Base-by-base conservation (phyloP, 176 grass and related monocot species). In the Raddia guianensis region DNA sequence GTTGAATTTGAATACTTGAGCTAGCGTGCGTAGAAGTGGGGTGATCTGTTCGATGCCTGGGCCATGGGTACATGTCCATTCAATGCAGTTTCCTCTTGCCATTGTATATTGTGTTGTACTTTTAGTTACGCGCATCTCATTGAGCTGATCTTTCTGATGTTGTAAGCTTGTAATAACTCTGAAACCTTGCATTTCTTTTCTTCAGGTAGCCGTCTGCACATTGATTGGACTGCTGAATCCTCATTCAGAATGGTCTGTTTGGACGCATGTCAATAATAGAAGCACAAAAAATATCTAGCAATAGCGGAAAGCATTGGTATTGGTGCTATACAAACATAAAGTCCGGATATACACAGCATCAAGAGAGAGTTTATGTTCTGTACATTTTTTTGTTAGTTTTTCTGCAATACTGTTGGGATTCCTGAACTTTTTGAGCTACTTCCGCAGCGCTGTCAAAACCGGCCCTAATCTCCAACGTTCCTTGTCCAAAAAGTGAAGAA, bases 171-270 rank as follows among this genome's bases (percentile, higher is more conserved):
- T 40, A 40, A 40, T 40, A 40, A 40, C 10, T 72, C 40, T 56
- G 35, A 34, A 34, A 63, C 20, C 65, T 46, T 69, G 47, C 46
- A 12, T 55, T 64, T 40, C 5, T 34, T 70, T 76, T 54, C 7
- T 53, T 49, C 73, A 77, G 79, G 51, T 77, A 63, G 45, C 47
- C n/a, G 51, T 79, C 70, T 45, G 76, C 56, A 49, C 49, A 71
- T 53, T 19, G 42, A 53, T 13, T 6, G 47, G 54, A 47, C 65
- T 15, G 2, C n/a, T 63, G 64, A 62, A 76, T 70, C 35, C 34
- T 9, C 9, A 19, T 52, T 44, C 3, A 12, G 14, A 55, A 9
- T 72, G 45, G 53, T 49, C 49, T 80, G n/a, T 76, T 70, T 81
- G 3, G 63, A 87, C 62, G 59, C 75, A 4, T 58, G 33, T 63